Evolutionary conservation across 2,329 filamentous ascomycete species (phyloP), one percentile per base, ranked within the genome.

Genomic region (Gremmenia infestans): DNA sequence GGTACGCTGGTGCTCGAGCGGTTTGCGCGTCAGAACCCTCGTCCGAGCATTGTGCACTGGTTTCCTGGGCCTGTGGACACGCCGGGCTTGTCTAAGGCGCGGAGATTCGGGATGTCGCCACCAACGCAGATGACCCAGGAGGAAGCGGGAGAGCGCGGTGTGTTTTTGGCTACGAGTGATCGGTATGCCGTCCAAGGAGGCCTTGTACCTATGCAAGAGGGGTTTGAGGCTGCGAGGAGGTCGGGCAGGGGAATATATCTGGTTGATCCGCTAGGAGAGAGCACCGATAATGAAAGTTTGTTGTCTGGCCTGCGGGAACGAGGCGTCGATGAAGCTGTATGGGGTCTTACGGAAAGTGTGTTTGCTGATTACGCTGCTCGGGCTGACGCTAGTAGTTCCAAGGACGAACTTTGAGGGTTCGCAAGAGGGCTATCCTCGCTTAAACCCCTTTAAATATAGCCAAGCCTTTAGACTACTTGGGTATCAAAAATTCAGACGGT

Each of bases 1-100:
- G 75, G 74, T 53, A 77, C 77, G 7, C 68, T 81, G 0, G 65
- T 69, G 0, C 63, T 77, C 36, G 78, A 79, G 47, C 71, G 75
- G 8, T 63, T 82, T 5, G 74, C 78, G 0, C 64, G 68, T 3
- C 47, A 55, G 14, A 73, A 78, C 36, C 76, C 76, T 0, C 67
- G 70, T 9, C 63, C 73, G n/a, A 66, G 62, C 1, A 72, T 73
- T 50, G 53, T 73, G 2, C 72, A 74, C 54, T 60, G 60, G 19
- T 71, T 64, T 49, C 72, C 72, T 0, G 68, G 72, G 2, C 55
- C 61, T 22, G 71, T 73, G 23, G 67, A 67, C 37, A 71, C 67
- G 9, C 40, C 28, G 7, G 56, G 55, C 56, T n/a, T 63, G 60
- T 4, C 55, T 50, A 8, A 12, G 37, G 12, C 52, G 61, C 5